A percentile compares a stretch with the other conserved stretches of the same genome.
Conservation (phyloP, 164 flowering plant species). For the Tetrastigma voinierianum region DNA sequence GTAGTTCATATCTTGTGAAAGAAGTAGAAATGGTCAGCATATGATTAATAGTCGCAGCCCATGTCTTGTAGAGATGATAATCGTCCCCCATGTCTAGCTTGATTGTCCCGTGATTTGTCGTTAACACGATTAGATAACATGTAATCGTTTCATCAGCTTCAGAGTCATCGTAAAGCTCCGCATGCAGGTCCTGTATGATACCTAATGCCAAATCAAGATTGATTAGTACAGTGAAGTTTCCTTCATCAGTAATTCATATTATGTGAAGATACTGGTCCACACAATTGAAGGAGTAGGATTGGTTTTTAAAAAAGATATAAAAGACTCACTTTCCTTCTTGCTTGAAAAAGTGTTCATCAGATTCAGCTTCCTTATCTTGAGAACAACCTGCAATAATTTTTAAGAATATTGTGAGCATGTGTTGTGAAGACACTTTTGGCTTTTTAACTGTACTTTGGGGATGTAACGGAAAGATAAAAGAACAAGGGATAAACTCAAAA, state of each 20-base stretch:
- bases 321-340: constrained; percentile 58
- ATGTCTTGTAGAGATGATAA: constrained; percentile 50
- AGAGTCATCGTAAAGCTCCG: constrained; percentile 57
- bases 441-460: too few species aligned
- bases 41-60: constrained; percentile 71
- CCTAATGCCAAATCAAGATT: constrained; percentile 32
- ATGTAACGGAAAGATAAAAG: too few species aligned
- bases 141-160: constrained; percentile 40
- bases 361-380: constrained; percentile 52
- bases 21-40: constrained; percentile 69
- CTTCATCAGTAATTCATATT: too few species aligned
- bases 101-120: constrained; percentile 58
- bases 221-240: background rate
- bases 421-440: too few species aligned
- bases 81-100: constrained; percentile 83
- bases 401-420: too few species aligned
- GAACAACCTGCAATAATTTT: constrained; percentile 50
- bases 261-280: too few species aligned
- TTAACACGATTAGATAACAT: constrained; percentile 56
- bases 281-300: background rate
- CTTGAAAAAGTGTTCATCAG: constrained; percentile 44
- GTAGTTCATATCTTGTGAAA: constrained; percentile 54
- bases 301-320: background rate
- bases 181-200: constrained; percentile 54
- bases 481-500: too few species aligned